These are phyloP conservation scores for Murraya paniculata DNA, from an alignment of 345 rosid species.

Conservation along the genomic window DNA sequence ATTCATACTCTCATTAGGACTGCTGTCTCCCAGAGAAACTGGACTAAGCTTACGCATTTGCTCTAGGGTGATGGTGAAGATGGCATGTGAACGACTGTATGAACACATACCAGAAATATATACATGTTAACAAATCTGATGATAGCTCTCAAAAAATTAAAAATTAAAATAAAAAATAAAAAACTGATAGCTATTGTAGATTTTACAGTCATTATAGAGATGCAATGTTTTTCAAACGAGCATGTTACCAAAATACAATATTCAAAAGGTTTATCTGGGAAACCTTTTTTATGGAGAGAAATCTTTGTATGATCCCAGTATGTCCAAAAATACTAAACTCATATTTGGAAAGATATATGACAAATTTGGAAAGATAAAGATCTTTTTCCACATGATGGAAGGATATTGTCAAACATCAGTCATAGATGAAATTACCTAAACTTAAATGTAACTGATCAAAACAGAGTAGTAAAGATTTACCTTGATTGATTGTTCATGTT, in stretches of 20 bases:
- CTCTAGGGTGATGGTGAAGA: slow-evolving; percentile 95
- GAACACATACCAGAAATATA: slow-evolving; percentile 20
- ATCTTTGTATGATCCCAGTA: neutral
- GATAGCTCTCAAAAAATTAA: neutral
- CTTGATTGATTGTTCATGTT: slow-evolving; percentile 99
- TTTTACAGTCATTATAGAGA: neutral
- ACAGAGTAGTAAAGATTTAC: slow-evolving; percentile 33
- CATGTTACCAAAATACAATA: neutral
- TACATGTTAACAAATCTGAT: slow-evolving; percentile 4
- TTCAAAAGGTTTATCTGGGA: neutral
- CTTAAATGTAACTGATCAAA: neutral
- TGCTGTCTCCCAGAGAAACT: slow-evolving; percentile 47
- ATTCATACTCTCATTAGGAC: slow-evolving; percentile 54
- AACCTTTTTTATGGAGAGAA: neutral
- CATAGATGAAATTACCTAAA: neutral
- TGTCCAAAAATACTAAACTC: neutral
- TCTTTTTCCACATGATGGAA: neutral
- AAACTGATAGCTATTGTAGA: neutral
- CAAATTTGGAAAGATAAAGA: neutral
- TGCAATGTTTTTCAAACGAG: neutral
- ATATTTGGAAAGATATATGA: neutral
- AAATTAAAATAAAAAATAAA: no score
- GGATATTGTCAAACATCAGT: neutral
- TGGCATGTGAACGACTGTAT: slow-evolving; percentile 97
- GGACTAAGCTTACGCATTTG: slow-evolving; percentile 82